phyloP scores from a whole-genome alignment of 2,329 filamentous ascomycete genomes.

The Xylogone sp. region DNA sequence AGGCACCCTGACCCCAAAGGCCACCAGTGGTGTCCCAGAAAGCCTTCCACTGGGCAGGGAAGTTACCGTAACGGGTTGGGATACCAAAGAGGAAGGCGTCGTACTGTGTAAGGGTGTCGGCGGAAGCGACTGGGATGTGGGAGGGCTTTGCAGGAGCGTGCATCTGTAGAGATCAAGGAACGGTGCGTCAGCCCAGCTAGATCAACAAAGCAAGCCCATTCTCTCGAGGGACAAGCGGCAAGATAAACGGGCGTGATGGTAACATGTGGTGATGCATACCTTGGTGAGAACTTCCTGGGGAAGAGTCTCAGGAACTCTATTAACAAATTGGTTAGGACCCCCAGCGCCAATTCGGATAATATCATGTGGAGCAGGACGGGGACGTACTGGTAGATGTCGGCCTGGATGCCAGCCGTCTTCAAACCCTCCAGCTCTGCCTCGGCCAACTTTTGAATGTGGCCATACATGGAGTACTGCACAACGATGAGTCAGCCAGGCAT shows the following conservation, averaged over 20 bases:
- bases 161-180: conserved; percentile 49
- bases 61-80: conserved; percentile 95
- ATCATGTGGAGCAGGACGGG: neutral
- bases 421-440: conserved; percentile 90
- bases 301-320: conserved; percentile 80
- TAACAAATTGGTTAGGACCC: neutral
- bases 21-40: conserved; percentile 85
- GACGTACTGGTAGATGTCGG: conserved; percentile 68
- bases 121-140: conserved; percentile 60
- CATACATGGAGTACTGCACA: conserved; percentile 84
- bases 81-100: conserved; percentile 92
- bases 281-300: conserved; percentile 76
- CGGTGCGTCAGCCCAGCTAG: no score
- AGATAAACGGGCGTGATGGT: no score
- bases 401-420: conserved; percentile 77
- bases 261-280: conserved; percentile 14
- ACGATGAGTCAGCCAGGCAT: neutral
- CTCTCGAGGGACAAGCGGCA: no score
- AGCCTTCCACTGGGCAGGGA: conserved; percentile 89
- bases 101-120: conserved; percentile 63
- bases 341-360: neutral
- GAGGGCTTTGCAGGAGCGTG: conserved; percentile 71
- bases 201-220: no score
- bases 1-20: conserved; percentile 69
- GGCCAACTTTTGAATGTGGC: conserved; percentile 80